These are phyloP conservation scores for Quercus agrifolia DNA, from an alignment of 306 rosid species.

Conservation along the genomic window DNA sequence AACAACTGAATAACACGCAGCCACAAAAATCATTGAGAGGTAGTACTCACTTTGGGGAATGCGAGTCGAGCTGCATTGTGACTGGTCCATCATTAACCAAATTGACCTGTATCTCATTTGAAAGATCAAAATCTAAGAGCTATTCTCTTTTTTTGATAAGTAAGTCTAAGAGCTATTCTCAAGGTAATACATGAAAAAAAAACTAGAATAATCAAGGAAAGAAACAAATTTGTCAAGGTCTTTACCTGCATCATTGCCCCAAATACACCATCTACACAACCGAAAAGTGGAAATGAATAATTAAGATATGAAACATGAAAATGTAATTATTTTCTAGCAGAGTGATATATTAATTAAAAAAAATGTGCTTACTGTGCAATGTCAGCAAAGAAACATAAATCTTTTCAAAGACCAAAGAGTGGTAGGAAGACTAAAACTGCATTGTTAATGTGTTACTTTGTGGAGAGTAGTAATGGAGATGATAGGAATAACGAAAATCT, in stretches of 20 bases:
- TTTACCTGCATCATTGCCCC: conserved; percentile 96
- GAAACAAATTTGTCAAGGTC: background rate
- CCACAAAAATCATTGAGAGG: background rate
- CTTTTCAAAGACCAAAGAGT: background rate
- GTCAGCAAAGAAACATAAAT: background rate
- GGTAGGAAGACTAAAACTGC: background rate
- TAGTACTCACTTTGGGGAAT: conserved; percentile 61
- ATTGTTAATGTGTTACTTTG: background rate
- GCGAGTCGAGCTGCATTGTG: conserved; percentile 89
- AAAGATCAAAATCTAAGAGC: conserved; percentile 15
- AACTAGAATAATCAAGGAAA: background rate
- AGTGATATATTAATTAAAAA: background rate
- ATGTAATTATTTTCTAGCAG: background rate
- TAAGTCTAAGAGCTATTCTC: conserved; percentile 10
- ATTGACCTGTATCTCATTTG: conserved; percentile 52
- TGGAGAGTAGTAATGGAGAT: background rate
- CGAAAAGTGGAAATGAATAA: background rate
- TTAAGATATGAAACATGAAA: background rate
- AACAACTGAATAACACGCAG: background rate
- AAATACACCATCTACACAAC: conserved; percentile 76
- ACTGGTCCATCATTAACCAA: conserved; percentile 96
- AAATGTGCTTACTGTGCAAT: background rate
- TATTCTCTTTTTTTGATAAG: too few relatives aligned
- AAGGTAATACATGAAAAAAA: background rate
- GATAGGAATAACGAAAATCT: background rate